These are phyloP conservation scores for Begonia masoniana DNA, from an alignment of 306 rosid species.

Conservation along the genomic window DNA sequence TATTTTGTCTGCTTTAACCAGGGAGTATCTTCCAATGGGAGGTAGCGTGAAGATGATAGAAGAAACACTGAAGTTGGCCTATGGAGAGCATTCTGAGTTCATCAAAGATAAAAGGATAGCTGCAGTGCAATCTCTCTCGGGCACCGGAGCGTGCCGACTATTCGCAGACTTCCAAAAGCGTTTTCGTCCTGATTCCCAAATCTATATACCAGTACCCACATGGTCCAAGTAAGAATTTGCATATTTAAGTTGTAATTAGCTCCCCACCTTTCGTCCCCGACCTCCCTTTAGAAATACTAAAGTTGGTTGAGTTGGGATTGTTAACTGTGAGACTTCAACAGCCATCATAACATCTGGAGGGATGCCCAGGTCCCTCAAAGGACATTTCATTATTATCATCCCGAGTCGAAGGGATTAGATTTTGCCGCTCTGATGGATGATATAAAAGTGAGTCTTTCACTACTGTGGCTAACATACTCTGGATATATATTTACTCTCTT, in stretches of 20 bases:
- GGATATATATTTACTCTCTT: neutral
- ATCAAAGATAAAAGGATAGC: slow-evolving; percentile 87
- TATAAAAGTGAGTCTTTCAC: slow-evolving; percentile 27
- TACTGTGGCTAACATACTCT: neutral
- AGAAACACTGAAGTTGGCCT: slow-evolving; percentile 86
- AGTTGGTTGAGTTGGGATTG: too few relatives aligned
- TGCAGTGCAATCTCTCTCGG: slow-evolving; percentile 88
- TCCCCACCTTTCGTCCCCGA: too few relatives aligned
- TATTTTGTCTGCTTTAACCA: slow-evolving; percentile 11
- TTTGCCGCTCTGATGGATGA: slow-evolving; percentile 71
- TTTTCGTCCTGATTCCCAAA: slow-evolving; percentile 63
- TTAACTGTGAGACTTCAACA: slow-evolving; percentile 19
- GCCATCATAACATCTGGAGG: slow-evolving; percentile 98
- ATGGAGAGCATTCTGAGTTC: slow-evolving; percentile 72
- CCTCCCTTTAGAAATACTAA: too few relatives aligned
- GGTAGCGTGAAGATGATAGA: slow-evolving; percentile 76
- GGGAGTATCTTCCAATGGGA: slow-evolving; percentile 98
- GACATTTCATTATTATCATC: slow-evolving; percentile 80
- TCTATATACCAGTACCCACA: slow-evolving; percentile 80
- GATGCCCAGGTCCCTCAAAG: slow-evolving; percentile 75
- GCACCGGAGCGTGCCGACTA: slow-evolving; percentile 94
- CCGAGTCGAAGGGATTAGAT: slow-evolving; percentile 84
- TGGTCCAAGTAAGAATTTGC: slow-evolving; percentile 69
- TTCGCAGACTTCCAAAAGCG: slow-evolving; percentile 93
- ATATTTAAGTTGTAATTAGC: too few relatives aligned